Evolutionary conservation across 345 rosid species (phyloP), one percentile per base, ranked within the genome.

Genomic region (Reutealis trisperma): DNA sequence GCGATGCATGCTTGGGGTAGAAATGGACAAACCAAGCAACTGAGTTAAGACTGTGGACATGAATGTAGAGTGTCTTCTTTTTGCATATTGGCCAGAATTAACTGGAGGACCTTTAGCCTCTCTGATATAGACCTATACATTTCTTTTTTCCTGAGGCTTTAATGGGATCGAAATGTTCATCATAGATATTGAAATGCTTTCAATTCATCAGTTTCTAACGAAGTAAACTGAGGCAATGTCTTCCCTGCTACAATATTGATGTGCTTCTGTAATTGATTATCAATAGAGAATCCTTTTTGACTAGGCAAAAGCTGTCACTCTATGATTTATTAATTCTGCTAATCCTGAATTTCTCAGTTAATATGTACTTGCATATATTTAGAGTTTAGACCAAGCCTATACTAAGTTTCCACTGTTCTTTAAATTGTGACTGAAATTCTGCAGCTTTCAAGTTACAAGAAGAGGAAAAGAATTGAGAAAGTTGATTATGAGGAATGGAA

Each of bases 401-500:
- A 22, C 19, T 27, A 74, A 1, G 16, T 22, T 6, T 65, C 52
- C 5, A 34, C 16, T 37, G 15, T 1, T 21, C 59, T 52, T 34
- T 25, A 52, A 55, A 62, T 24, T 13, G 61, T 47, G 19, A 47
- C 14, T 45, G 47, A 27, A 32, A 71, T 73, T 68, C 18, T 79
- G 78, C 88, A 94, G 98, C 75, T 81, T 69, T 88, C 95, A 41
- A 82, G 92, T 78, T 81, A 88, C 86, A 93, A 91, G 79, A 84
- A 86, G 85, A 90, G 85, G 2, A 93, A 93, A 79, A 85, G 75
- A 77, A 82, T 44, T 78, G 94, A 89, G 75, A 90, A 87, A 77
- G 83, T 63, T 67, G 89, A 78, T 71, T 93, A 91, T 67, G 92
- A 91, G 76, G 88, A 93, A 21, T 93, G 98, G 94, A 95, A 95